Base-by-base conservation (phyloP, 352 stramenopile species). In the Phytopythium litorale region DNA sequence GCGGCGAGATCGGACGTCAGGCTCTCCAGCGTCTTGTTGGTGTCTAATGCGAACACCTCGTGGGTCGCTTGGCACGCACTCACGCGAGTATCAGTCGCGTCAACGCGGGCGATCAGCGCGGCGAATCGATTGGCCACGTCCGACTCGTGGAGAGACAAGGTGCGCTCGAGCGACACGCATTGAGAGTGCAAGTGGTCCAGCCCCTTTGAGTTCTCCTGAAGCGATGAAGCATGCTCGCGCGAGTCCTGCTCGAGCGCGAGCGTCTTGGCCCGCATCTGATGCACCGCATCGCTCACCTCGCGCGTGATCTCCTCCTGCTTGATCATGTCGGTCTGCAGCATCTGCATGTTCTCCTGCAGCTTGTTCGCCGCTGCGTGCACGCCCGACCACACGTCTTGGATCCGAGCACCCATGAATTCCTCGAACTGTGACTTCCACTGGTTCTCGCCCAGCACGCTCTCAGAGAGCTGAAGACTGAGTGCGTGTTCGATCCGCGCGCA, bases 351-450 rank as follows among this genome's bases (percentile, higher is more conserved):
- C 56, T 84, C 67, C 49, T 84, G 58, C 7, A 83, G 56, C 30
- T 78, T 79, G 2, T 60, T 46, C 7, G 73, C 61, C 12, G 75
- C 62, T 12, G 69, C 66, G 40, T 81, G 67, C 42, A 88, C 21
- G 4, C 70, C 75, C 4, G 72, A 68, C 81, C 78, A 90, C 15
- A 90, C 63, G 60, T 88, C 72, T 35, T 83, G 61, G 23, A 90
- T 81, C 0, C 78, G 81, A 18, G 72, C 67, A 0, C 64, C 68
- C 25, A 90, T 78, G 4, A 63, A 71, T 5, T 62, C 61, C 21
- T 88, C 78, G 49, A 87, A 89, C 7, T 67, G 56, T 0, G 76
- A 52, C 54, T 89, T 90, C 78, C 78, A 90, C 35, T 79, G 62
- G 58, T 88, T 88, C 59, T 82, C 78, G 15, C 56, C 55, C 19